Base-by-base conservation (phyloP, 169 alveolate genomes). In the Plasmodium yoelii region DNA sequence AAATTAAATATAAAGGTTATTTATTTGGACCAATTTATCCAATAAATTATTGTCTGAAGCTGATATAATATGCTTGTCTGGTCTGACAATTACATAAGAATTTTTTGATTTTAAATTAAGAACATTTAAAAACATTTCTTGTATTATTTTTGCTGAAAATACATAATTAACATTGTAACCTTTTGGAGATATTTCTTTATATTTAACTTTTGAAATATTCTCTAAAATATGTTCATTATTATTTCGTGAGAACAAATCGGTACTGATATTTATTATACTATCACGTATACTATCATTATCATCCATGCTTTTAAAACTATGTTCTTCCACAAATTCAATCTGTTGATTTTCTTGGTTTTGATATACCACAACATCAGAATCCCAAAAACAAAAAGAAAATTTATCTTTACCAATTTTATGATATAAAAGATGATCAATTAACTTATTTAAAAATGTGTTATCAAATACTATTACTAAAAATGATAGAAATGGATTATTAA, bases 51-150 rank as follows among this genome's bases (percentile, higher is more conserved):
- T 18, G 26, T 56, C 65, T 15, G 69, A 53, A 57, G 53, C 73
- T 42, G 91, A 63, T 86, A 86, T 86, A 42, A 86, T 86, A 47
- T 86, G 91, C 42, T 51, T 70, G 49, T 86, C 91, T 18, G 91
- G 91, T 57, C 91, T 86, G 59, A 70, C 34, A 70, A 86, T 69
- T 59, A 86, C 91, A 51, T 19, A 86, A 8, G 86, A 56, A 34
- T 69, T 46, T 42, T 70, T 53, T 42, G 91, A 70, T n/a, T 86
- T 68, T 24, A 86, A 34, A 13, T 15, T 12, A 15, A 86, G 57
- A 22, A 47, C 51, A 12, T 86, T 53, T 59, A 86, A 69, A 86
- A 86, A 86, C 70, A 86, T 51, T n/a, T 86, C 68, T 42, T 63
- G 61, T 69, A 86, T 86, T 28, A 70, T 12, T 15, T 71, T n/a